Conservation (phyloP, 2,329 filamentous ascomycete species). For the Fusarium sp. region DNA sequence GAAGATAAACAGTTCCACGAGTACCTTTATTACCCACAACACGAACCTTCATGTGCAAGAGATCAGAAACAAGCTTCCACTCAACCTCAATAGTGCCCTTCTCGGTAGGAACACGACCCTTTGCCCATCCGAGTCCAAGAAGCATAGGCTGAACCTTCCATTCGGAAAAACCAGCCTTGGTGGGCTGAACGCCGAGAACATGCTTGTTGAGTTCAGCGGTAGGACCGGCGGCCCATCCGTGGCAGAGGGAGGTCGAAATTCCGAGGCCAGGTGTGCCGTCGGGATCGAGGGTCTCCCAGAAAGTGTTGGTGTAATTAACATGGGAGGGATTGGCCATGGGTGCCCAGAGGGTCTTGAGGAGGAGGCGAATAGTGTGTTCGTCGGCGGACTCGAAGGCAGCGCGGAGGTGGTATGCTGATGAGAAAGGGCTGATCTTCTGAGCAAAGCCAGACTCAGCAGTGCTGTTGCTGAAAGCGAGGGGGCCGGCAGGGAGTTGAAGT, state of each 20-base stretch:
- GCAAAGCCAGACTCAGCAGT: neutral
- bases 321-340: neutral
- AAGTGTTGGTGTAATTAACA: neutral
- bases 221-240: constrained; percentile 6
- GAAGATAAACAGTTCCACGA: neutral
- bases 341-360: neutral
- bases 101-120: neutral
- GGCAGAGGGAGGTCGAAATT: neutral
- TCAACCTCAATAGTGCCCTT: neutral
- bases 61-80: neutral
- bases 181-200: neutral
- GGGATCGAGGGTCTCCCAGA: constrained; percentile 1
- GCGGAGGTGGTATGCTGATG: neutral
- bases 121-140: neutral
- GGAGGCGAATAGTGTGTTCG: rapidly evolving
- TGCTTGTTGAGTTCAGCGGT: neutral
- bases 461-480: neutral
- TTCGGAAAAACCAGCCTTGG: neutral
- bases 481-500: neutral
- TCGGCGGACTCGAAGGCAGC: neutral
- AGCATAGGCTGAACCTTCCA: constrained; percentile 2
- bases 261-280: neutral
- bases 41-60: neutral
- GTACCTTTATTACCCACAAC: neutral
- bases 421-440: constrained; percentile 13